Percentiles rank a stretch among this genome's conserved stretches.
Conservation (phyloP, 108 stramenopile species). For the Cylindrotheca fusiformis region DNA sequence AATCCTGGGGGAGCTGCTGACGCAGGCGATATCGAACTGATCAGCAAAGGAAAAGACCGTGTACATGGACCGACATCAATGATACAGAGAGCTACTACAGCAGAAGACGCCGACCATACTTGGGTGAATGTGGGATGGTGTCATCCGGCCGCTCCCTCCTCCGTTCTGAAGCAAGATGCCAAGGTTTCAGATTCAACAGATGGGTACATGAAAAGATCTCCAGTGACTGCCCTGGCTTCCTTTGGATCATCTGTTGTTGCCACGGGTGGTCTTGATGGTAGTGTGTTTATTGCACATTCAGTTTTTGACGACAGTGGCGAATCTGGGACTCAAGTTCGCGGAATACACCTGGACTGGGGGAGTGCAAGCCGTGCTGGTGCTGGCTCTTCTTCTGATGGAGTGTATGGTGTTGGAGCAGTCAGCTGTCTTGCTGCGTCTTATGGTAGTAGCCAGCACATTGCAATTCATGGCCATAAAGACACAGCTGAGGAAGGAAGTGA, state of each 20-base stretch:
- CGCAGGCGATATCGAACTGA: slow-evolving; percentile 47
- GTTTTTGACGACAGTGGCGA: slow-evolving; percentile 17
- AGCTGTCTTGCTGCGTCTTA: slow-evolving; percentile 69
- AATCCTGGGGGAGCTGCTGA: slow-evolving; percentile 33
- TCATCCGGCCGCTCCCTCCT: slow-evolving; percentile 48
- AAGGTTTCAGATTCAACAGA: background rate
- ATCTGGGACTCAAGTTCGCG: slow-evolving; percentile 37
- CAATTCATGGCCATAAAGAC: slow-evolving; percentile 4
- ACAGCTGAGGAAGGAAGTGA: slow-evolving; percentile 19
- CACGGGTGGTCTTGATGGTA: slow-evolving; percentile 83
- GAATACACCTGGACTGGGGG: slow-evolving; percentile 82
- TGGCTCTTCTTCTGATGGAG: slow-evolving; percentile 47
- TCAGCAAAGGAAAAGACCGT: slow-evolving; percentile 26
- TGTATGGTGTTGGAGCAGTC: slow-evolving; percentile 75
- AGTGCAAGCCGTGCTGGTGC: slow-evolving; percentile 44
- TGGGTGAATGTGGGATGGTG: slow-evolving; percentile 73
- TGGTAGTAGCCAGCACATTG: slow-evolving; percentile 39
- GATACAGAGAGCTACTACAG: background rate
- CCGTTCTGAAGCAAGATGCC: background rate
- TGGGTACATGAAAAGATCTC: slow-evolving; percentile 54
- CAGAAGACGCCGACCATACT: slow-evolving; percentile 12
- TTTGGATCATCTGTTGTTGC: slow-evolving; percentile 74
- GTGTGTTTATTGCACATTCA: slow-evolving; percentile 79
- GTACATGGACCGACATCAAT: slow-evolving; percentile 1
- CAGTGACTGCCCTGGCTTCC: slow-evolving; percentile 73